Percentiles rank a stretch among this genome's conserved stretches.
Conservation (phyloP, 768 basidiomycete species). For the Lentinus tigrinus region DNA sequence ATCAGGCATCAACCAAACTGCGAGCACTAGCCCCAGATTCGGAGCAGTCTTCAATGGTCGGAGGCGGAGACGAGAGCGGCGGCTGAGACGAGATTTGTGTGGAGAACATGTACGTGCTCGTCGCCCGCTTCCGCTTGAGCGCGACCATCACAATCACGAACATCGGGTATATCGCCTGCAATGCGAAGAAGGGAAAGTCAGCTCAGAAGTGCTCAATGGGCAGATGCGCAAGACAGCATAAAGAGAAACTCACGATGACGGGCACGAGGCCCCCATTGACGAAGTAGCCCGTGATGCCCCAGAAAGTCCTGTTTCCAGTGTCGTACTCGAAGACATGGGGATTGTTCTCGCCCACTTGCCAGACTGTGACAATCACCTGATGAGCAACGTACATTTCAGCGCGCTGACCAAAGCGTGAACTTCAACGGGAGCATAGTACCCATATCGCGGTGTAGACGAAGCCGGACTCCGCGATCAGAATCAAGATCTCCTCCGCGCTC, state of each 20-base stretch:
- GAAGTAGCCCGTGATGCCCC: background rate
- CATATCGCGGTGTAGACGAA: background rate
- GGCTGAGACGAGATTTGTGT: too few relatives aligned
- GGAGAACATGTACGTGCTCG: background rate
- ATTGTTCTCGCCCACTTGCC: background rate
- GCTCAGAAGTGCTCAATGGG: too few relatives aligned
- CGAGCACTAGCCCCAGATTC: too few relatives aligned
- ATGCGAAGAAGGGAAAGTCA: too few relatives aligned
- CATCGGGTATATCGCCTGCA: constrained; percentile 5
- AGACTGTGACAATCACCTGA: background rate
- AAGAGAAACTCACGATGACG: background rate
- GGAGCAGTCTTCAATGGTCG: too few relatives aligned
- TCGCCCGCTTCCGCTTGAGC: background rate
- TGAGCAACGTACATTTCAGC: background rate
- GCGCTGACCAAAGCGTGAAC: too few relatives aligned
- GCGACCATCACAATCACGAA: background rate
- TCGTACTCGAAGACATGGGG: background rate
- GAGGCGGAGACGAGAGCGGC: too few relatives aligned
- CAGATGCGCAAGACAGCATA: background rate
- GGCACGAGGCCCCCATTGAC: background rate
- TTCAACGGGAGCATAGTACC: background rate
- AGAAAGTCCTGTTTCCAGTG: background rate
- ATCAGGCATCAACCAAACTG: too few relatives aligned
- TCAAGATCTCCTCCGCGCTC: background rate
- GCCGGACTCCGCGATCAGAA: background rate